Conservation (phyloP, 495 filamentous ascomycete genomes). For the Paragyromitra xinjiangensis region DNA sequence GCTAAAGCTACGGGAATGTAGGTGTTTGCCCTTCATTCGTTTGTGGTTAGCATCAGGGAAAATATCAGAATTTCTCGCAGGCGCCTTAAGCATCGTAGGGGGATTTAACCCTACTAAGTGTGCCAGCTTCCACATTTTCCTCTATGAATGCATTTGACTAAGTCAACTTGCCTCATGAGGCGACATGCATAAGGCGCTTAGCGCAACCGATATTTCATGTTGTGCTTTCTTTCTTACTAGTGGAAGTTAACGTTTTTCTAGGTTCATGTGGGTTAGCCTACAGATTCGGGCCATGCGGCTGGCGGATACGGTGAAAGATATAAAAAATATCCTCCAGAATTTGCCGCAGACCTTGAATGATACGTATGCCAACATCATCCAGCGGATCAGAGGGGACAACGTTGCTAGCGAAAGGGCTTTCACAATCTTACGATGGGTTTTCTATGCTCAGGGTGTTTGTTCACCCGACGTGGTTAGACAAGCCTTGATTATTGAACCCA, state of each 20-base stretch:
- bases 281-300: slow-evolving; percentile 10
- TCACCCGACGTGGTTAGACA: background rate
- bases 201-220: background rate
- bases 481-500: slow-evolving; percentile 1
- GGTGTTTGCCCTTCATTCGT: background rate
- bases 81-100: background rate
- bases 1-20: slow-evolving; percentile 15
- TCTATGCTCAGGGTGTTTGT: background rate
- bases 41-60: background rate
- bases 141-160: background rate
- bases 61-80: background rate
- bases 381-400: background rate
- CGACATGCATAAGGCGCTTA: background rate
- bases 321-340: background rate
- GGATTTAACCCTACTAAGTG: background rate
- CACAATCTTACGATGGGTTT: background rate
- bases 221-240: background rate
- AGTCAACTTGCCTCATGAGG: background rate
- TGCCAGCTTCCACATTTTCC: background rate
- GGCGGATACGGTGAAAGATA: background rate
- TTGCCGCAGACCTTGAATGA: slow-evolving; percentile 12
- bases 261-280: slow-evolving; percentile 16
- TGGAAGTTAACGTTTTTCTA: background rate
- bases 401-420: background rate
- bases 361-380: slow-evolving; percentile 16